Evolutionary conservation across 2,329 filamentous ascomycete genomes (phyloP).

Genomic region (Acrocalymma vagum): DNA sequence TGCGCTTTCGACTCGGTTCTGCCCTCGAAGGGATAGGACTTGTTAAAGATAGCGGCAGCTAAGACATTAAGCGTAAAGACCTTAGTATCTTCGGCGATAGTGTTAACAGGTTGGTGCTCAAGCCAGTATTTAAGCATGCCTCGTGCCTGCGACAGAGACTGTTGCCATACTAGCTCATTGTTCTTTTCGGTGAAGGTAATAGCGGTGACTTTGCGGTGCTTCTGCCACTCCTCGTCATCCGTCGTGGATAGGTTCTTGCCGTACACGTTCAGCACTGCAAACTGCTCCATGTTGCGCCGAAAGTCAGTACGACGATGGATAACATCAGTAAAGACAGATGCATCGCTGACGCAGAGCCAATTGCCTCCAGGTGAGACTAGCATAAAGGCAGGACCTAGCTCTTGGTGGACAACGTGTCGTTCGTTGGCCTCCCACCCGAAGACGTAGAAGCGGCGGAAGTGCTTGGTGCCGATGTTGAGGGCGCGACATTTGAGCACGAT

Average conservation of each 20-base stretch:
- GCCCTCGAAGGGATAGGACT: slow-evolving; percentile 15
- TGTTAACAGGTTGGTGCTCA: slow-evolving; percentile 1
- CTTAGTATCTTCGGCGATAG: slow-evolving; percentile 11
- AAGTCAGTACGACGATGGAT: slow-evolving; percentile 19
- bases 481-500: slow-evolving; percentile 7
- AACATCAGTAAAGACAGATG: slow-evolving; percentile 14
- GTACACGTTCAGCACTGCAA: slow-evolving; percentile 30
- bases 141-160: slow-evolving; percentile 18
- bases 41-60: slow-evolving; percentile 16
- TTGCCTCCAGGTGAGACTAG: slow-evolving; percentile 13
- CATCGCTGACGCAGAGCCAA: slow-evolving; percentile 15
- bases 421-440: slow-evolving; percentile 21
- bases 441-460: slow-evolving; percentile 9
- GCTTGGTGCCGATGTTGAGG: slow-evolving; percentile 8
- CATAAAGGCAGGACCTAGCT: slow-evolving; percentile 14
- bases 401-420: slow-evolving; percentile 8
- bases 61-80: slow-evolving; percentile 22
- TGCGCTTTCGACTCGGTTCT: slow-evolving; percentile 1
- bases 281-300: slow-evolving; percentile 14
- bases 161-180: slow-evolving; percentile 34
- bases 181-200: slow-evolving; percentile 34
- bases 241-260: slow-evolving; percentile 29
- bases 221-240: slow-evolving; percentile 34
- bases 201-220: slow-evolving; percentile 31
- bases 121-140: slow-evolving; percentile 23